Percentiles rank a stretch among this genome's conserved stretches.
phyloP scores from a whole-genome alignment of 2,329 filamentous ascomycete species.

The Ramichloridium luteum region DNA sequence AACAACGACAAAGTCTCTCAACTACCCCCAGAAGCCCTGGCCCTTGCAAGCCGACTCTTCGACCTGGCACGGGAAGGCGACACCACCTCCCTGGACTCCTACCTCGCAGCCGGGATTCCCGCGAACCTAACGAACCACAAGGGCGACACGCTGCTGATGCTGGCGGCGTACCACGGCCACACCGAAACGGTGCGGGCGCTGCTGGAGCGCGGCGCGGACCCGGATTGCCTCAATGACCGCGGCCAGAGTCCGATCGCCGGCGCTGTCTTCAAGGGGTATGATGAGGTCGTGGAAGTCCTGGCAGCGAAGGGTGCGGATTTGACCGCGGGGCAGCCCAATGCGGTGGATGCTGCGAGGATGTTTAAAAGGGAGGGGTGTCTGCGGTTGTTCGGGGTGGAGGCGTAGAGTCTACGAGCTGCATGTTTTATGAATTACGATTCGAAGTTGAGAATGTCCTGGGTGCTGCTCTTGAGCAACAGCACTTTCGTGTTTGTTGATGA shows the following conservation, averaged over 20 bases:
- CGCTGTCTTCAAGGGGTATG: slow-evolving; percentile 60
- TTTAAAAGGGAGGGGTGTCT: slow-evolving; percentile 30
- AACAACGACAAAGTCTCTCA: slow-evolving; percentile 7
- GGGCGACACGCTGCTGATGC: slow-evolving; percentile 64
- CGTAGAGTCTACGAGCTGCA: too few relatives aligned
- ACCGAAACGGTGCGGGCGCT: slow-evolving; percentile 48
- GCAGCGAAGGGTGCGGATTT: slow-evolving; percentile 32
- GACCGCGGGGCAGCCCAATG: slow-evolving; percentile 32
- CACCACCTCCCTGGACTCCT: slow-evolving; percentile 46
- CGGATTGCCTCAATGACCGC: slow-evolving; percentile 55
- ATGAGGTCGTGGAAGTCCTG: slow-evolving; percentile 47
- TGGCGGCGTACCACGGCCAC: slow-evolving; percentile 59
- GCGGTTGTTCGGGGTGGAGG: slow-evolving; percentile 24
- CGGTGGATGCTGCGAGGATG: slow-evolving; percentile 36
- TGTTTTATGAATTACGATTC: too few relatives aligned
- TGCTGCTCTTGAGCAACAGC: too few relatives aligned
- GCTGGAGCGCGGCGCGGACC: slow-evolving; percentile 50
- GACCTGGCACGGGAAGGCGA: slow-evolving; percentile 52
- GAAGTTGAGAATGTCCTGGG: too few relatives aligned
- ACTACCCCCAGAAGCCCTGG: slow-evolving; percentile 52
- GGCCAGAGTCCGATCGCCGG: slow-evolving; percentile 59
- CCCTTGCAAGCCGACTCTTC: slow-evolving; percentile 54
- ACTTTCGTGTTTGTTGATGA: too few relatives aligned
- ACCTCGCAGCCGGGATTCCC: slow-evolving; percentile 53
- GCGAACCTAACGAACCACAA: slow-evolving; percentile 61